phyloP scores from a whole-genome alignment of 2,329 filamentous ascomycete species.

The Scleromitrula shiraiana region DNA sequence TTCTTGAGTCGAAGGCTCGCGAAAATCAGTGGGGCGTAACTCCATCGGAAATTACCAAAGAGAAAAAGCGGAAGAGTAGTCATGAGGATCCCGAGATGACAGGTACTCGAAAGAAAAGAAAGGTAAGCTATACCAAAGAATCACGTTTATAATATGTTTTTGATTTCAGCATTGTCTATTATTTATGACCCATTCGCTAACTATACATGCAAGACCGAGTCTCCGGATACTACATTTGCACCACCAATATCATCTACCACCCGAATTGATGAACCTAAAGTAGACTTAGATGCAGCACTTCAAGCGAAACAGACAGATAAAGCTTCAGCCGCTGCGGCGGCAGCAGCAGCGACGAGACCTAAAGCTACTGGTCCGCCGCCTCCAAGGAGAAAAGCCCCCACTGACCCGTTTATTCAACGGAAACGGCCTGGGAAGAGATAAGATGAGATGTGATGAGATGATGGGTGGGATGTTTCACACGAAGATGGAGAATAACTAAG shows the following conservation, averaged over 20 bases:
- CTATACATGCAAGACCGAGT: too few species aligned
- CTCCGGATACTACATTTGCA: too few species aligned
- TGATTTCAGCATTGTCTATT: too few species aligned
- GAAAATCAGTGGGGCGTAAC: too few species aligned
- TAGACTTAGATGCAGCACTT: slow-evolving; percentile 8
- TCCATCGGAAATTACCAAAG: too few species aligned
- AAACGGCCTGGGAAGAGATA: slow-evolving; percentile 10
- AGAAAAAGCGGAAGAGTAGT: too few species aligned
- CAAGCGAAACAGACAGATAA: slow-evolving; percentile 8
- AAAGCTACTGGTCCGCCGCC: slow-evolving; percentile 8
- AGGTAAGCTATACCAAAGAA: too few species aligned
- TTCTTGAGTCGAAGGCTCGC: too few species aligned
- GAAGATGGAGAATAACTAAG: too few species aligned
- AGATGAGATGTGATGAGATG: too few species aligned
- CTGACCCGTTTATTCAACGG: slow-evolving; percentile 17
- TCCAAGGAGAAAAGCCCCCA: slow-evolving; percentile 15
- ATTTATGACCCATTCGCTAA: not conserved
- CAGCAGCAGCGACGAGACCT: slow-evolving; percentile 3
- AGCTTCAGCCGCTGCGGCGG: slow-evolving; percentile 5
- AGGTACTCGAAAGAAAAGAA: not conserved
- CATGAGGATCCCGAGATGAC: slow-evolving; percentile 7
- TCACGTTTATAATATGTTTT: too few species aligned
- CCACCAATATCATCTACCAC: not conserved
- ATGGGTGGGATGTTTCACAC: too few species aligned
- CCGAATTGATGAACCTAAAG: slow-evolving; percentile 1